A percentile compares a stretch with the other conserved stretches of the same genome.
Conservation (phyloP, 169 alveolate genomes). For the Cryptosporidium baileyi region DNA sequence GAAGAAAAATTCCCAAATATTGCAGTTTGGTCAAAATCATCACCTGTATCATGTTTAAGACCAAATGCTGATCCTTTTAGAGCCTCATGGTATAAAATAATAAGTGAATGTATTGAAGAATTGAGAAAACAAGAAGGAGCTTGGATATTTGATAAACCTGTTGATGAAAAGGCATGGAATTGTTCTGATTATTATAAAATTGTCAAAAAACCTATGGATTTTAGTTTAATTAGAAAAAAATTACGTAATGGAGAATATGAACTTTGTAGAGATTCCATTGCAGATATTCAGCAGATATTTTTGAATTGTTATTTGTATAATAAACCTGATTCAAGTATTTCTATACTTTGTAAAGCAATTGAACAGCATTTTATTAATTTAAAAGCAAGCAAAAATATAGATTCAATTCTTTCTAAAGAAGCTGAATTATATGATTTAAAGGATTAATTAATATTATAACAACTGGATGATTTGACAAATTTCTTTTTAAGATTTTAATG, state of each 20-base stretch:
- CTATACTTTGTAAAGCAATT: slow-evolving; percentile 83
- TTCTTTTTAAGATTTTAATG: too few species aligned
- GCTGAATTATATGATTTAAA: slow-evolving; percentile 23
- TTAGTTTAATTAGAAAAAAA: slow-evolving; percentile 81
- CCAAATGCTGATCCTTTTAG: slow-evolving; percentile 78
- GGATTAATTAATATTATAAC: background rate
- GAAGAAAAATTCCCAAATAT: slow-evolving; percentile 82
- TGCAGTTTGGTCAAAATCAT: slow-evolving; percentile 83
- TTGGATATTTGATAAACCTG: slow-evolving; percentile 88
- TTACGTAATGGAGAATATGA: slow-evolving; percentile 79
- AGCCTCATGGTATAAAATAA: slow-evolving; percentile 82
- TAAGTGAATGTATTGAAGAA: slow-evolving; percentile 75
- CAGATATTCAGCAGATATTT: slow-evolving; percentile 85
- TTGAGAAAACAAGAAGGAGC: slow-evolving; percentile 87
- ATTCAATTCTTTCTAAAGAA: slow-evolving; percentile 25
- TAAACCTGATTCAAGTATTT: slow-evolving; percentile 84
- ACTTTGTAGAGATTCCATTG: slow-evolving; percentile 81
- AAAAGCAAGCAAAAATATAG: slow-evolving; percentile 25
- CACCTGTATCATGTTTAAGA: slow-evolving; percentile 73
- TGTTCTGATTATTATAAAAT: slow-evolving; percentile 90
- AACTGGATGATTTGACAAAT: too few species aligned
- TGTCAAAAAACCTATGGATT: slow-evolving; percentile 86
- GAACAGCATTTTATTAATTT: slow-evolving; percentile 81
- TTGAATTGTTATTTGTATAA: slow-evolving; percentile 84
- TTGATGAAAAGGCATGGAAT: slow-evolving; percentile 86